Conservation (phyloP, 1,284 basidiomycete genomes). For the Leccinum pachyderme region DNA sequence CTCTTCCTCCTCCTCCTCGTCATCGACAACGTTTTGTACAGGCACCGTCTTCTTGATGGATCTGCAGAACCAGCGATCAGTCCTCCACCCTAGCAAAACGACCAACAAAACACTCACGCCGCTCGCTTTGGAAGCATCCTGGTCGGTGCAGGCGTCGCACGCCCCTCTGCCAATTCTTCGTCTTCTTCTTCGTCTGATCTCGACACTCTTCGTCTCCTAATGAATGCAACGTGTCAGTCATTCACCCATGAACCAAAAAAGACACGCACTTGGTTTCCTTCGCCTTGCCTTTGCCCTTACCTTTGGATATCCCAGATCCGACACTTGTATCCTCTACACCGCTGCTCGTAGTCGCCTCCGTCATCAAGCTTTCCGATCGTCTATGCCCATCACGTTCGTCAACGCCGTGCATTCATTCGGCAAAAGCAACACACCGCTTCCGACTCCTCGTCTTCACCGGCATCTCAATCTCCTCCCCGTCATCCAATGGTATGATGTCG, state of each 20-base stretch:
- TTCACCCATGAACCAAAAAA: neutral
- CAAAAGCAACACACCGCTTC: conserved; percentile 40
- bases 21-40: conserved; percentile 23
- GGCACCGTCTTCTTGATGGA: conserved; percentile 36
- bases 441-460: conserved; percentile 40
- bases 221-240: neutral
- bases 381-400: conserved; percentile 25
- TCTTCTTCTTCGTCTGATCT: conserved; percentile 43
- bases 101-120: conserved; percentile 34
- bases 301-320: conserved; percentile 28
- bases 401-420: neutral
- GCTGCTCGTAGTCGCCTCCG: conserved; percentile 36
- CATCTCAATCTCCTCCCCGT: conserved; percentile 48
- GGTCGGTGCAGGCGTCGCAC: conserved; percentile 35
- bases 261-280: conserved; percentile 38
- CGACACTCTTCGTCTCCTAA: conserved; percentile 47
- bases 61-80: conserved; percentile 18
- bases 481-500: conserved; percentile 52
- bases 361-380: conserved; percentile 46
- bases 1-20: conserved; percentile 36
- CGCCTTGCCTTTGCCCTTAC: conserved; percentile 27
- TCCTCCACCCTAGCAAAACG: neutral
- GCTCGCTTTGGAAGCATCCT: conserved; percentile 44
- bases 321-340: conserved; percentile 26
- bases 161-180: conserved; percentile 23